phyloP scores from a whole-genome alignment of 306 rosid species.

The Astragalus membranaceus region DNA sequence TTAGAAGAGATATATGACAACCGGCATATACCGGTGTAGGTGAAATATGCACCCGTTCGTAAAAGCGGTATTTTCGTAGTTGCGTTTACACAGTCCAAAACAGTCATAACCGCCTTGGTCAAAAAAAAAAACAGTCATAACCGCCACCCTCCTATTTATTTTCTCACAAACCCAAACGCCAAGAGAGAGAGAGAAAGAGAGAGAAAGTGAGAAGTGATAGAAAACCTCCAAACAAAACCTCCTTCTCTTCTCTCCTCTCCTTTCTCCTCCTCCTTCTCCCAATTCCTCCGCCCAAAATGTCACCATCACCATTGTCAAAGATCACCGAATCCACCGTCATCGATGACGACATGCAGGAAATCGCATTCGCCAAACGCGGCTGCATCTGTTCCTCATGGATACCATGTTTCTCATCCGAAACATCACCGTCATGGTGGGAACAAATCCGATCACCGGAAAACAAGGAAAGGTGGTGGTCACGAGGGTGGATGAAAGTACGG shows the following conservation, averaged over 20 bases:
- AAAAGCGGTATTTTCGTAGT: neutral
- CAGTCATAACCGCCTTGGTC: neutral
- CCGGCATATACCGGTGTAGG: slow-evolving; percentile 8
- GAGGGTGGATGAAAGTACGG: slow-evolving; percentile 47
- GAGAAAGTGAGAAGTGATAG: neutral
- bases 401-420: slow-evolving; percentile 24
- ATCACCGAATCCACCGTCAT: neutral
- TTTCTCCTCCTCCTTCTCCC: neutral
- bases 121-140: neutral
- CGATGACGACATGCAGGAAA: slow-evolving; percentile 12
- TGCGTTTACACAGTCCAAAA: neutral
- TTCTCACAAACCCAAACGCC: neutral
- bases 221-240: neutral
- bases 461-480: slow-evolving; percentile 41
- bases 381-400: slow-evolving; percentile 39
- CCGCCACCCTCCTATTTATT: neutral
- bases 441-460: slow-evolving; percentile 25
- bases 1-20: neutral
- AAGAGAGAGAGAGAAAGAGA: neutral
- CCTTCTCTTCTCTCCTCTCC: too few relatives aligned
- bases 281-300: neutral
- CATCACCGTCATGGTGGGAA: slow-evolving; percentile 34
- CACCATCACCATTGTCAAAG: neutral
- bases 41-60: neutral
- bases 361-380: slow-evolving; percentile 16